Evolutionary conservation across 371 early-diverging fungal genomes (phyloP), one percentile per base, ranked within the genome.

Genomic region (Circinella minor): DNA sequence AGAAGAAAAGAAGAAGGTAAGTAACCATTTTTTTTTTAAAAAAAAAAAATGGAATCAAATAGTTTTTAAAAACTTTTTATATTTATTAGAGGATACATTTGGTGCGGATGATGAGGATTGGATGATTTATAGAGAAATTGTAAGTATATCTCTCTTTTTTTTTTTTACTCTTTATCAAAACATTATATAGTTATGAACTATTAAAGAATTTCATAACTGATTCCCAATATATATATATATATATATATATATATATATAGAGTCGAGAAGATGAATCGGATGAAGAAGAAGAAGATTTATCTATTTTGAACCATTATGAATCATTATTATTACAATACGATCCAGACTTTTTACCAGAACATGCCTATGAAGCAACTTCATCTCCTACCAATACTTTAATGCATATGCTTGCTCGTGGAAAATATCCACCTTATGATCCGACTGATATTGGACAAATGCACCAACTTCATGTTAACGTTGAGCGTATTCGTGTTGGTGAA

Each of bases 71-170:
- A 11, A 55, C n/a, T 20, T 18, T 17, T 55, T n/a, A 43, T 62
- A 46, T 18, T 6, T 37, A 47, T 34, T 74, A 85, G 95, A 95
- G 77, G 96, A 97, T 70, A 91, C 89, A 1, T 97, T 97, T 86
- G 97, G 97, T 34, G 91, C 91, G n/a, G 92, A 95, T 73, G 96
- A 96, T 74, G 93, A 90, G 9, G 96, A 96, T 71, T 97, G 97
- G 97, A 88, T 88, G 72, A 89, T 97, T 59, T 97, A 97, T 70
- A 86, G 93, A 38, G 93, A 95, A 74, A 95, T 96, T 66, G 91
- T 90, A 86, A 82, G 86, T 34, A 43, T 36, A 34, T n/a, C 10
- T 11, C 38, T 5, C 4, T 39, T 27, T 27, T 27, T 27, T 27
- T 27, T 27, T 27, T n/a, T n/a, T n/a, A n/a, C n/a, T 27, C 27